Conservation (phyloP, 768 basidiomycete genomes). For the Rhizopogon vesiculosus region DNA sequence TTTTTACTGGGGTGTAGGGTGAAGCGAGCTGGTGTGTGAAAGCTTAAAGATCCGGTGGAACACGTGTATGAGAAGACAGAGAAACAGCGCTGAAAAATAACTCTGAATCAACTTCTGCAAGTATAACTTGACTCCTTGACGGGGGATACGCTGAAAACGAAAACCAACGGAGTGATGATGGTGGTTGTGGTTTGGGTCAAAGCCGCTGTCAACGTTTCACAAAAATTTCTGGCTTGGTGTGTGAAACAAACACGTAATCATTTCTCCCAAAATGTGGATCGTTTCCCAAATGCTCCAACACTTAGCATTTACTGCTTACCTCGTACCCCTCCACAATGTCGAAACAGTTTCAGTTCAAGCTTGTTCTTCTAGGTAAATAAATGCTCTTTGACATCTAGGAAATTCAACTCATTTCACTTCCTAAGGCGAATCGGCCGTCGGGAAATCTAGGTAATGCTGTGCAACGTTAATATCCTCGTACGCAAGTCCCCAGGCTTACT, state of each 20-base stretch:
- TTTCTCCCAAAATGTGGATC: conserved; percentile 1
- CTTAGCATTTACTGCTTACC: conserved; percentile 17
- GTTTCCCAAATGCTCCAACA: conserved; percentile 9
- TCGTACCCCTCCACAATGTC: conserved; percentile 58
- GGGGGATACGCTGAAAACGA: conserved; percentile 16
- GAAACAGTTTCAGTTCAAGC: conserved; percentile 92
- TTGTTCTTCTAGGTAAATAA: conserved; percentile 84
- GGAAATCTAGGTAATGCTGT: conserved; percentile 78
- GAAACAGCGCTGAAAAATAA: conserved; percentile 1
- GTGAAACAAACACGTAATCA: conserved; percentile 26
- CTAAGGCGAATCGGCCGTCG: conserved; percentile 94
- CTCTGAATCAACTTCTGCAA: conserved; percentile 18
- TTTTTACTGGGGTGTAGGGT: conserved; percentile 1
- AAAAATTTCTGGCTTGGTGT: conserved; percentile 28
- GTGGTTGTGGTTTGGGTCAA: conserved; percentile 31
- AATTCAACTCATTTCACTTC: conserved; percentile 8
- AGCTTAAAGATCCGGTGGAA: conserved; percentile 2
- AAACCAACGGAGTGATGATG: conserved; percentile 19
- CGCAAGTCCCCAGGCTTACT: conserved; percentile 18
- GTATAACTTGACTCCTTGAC: conserved; percentile 17
- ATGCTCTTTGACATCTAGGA: not conserved
- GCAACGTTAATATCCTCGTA: conserved; percentile 4
- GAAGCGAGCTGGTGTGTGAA: conserved; percentile 1
- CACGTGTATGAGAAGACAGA: not conserved
- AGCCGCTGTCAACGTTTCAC: not conserved